Conservation (phyloP, 2,329 filamentous ascomycete genomes). For the Fusarium sp. region DNA sequence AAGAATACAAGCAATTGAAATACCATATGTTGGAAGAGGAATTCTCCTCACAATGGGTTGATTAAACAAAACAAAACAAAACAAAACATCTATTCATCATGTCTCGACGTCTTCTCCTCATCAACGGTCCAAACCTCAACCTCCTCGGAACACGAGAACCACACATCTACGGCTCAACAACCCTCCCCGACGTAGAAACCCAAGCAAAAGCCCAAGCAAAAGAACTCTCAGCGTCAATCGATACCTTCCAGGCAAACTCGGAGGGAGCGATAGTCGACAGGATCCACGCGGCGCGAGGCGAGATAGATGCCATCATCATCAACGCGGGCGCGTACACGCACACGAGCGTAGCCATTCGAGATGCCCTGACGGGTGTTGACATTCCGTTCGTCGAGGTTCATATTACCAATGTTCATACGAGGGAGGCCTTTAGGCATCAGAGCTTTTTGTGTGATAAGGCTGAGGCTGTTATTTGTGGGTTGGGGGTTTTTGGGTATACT, state of each 20-base stretch:
- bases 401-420: conserved; percentile 77
- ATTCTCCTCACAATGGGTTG: neutral
- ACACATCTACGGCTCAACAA: conserved; percentile 76
- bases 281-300: conserved; percentile 72
- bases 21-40: neutral
- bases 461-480: conserved; percentile 75
- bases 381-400: conserved; percentile 85
- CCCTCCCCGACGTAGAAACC: conserved; percentile 69
- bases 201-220: conserved; percentile 61
- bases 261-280: conserved; percentile 80
- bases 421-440: conserved; percentile 75
- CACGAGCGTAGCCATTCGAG: conserved; percentile 79
- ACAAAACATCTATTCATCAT: conserved; percentile 37
- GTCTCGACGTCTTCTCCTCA: conserved; percentile 69
- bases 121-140: conserved; percentile 88
- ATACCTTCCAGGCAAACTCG: conserved; percentile 79
- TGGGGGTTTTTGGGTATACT: conserved; percentile 71
- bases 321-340: conserved; percentile 82
- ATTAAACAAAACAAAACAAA: neutral
- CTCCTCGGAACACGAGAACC: conserved; percentile 81
- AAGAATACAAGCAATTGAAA: conserved; percentile 23
- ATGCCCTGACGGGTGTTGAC: conserved; percentile 74
- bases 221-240: conserved; percentile 59
- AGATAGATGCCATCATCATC: conserved; percentile 75
- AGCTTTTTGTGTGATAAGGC: conserved; percentile 83